A percentile compares a stretch with the other conserved stretches of the same genome.
phyloP scores from a whole-genome alignment of 345 rosid species.

The Sonneratia caseolaris region DNA sequence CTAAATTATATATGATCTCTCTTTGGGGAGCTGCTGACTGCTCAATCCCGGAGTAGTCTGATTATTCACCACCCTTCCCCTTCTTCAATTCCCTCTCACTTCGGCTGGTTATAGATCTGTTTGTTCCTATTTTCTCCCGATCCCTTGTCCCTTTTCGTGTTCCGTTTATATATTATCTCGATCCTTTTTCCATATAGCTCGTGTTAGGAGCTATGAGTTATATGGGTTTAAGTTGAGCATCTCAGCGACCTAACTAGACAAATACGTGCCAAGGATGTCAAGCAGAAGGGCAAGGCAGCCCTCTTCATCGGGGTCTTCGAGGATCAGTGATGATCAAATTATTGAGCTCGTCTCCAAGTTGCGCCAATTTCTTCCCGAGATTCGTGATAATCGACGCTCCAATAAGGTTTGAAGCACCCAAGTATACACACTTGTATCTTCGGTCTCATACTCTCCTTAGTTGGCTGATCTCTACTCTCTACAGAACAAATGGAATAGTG shows the following conservation, averaged over 20 bases:
- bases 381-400: slow-evolving; percentile 59
- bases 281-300: slow-evolving; percentile 83
- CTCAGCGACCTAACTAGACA: no score
- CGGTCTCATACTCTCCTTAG: background rate
- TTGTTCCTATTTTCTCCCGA: background rate
- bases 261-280: slow-evolving; percentile 36
- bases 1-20: background rate
- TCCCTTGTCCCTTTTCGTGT: background rate
- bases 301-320: slow-evolving; percentile 31
- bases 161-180: background rate
- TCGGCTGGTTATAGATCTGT: background rate
- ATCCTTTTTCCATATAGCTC: background rate
- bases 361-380: slow-evolving; percentile 83
- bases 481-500: background rate
- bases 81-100: background rate
- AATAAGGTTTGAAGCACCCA: slow-evolving; percentile 42
- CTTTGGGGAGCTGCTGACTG: background rate
- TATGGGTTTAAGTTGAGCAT: no score
- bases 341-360: slow-evolving; percentile 76
- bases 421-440: background rate
- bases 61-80: background rate
- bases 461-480: background rate
- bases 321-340: slow-evolving; percentile 92
- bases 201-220: background rate
- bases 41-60: background rate